phyloP scores from a whole-genome alignment of 2,329 filamentous ascomycete genomes.

The Didymella pinodella region DNA sequence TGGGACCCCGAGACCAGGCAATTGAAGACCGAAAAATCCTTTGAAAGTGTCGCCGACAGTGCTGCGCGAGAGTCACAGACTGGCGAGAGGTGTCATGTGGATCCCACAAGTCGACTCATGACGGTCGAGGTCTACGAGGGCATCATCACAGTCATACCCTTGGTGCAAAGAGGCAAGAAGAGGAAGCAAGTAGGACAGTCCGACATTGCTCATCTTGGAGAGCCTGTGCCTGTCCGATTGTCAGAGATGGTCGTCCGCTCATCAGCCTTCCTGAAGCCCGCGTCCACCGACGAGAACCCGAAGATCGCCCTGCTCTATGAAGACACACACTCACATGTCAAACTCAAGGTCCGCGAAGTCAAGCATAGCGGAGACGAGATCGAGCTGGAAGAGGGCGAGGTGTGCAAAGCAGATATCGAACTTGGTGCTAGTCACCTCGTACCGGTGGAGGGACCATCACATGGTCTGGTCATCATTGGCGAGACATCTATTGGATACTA shows the following conservation, averaged over 20 bases:
- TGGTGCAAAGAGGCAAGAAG: constrained; percentile 63
- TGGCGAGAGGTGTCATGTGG: constrained; percentile 82
- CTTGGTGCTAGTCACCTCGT: constrained; percentile 69
- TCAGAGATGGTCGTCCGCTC: constrained; percentile 73
- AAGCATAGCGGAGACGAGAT: constrained; percentile 61
- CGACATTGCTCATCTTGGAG: constrained; percentile 65
- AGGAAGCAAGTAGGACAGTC: constrained; percentile 53
- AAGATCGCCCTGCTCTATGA: constrained; percentile 71
- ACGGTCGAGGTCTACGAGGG: constrained; percentile 74
- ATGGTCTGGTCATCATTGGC: constrained; percentile 57
- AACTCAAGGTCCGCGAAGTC: constrained; percentile 63
- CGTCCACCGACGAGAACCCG: constrained; percentile 59
- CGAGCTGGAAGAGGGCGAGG: constrained; percentile 62
- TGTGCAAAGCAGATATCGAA: constrained; percentile 63
- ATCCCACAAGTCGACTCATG: constrained; percentile 76
- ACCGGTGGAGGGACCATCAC: constrained; percentile 65
- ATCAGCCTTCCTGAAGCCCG: constrained; percentile 69
- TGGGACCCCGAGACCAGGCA: constrained; percentile 72
- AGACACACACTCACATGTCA: constrained; percentile 64
- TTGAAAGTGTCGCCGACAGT: constrained; percentile 67
- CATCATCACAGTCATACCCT: constrained; percentile 69
- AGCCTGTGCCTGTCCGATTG: constrained; percentile 68
- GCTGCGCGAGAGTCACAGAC: constrained; percentile 77
- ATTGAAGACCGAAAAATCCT: constrained; percentile 65
- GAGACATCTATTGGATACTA: constrained; percentile 83